phyloP scores from a whole-genome alignment of 1,139 yeast genomes.

The Yamadazyma buinensis region DNA sequence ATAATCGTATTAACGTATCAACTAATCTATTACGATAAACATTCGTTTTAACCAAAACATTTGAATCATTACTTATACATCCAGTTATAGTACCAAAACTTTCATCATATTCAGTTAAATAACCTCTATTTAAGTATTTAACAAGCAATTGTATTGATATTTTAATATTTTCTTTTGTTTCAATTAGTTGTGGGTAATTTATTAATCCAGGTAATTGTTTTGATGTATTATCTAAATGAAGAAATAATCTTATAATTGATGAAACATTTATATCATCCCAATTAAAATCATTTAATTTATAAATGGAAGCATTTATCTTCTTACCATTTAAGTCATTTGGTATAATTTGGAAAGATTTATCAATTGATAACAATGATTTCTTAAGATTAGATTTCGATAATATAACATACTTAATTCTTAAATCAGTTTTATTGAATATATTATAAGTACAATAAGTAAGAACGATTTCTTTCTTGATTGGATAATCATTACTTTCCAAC shows the following conservation, averaged over 20 bases:
- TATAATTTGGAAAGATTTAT: conserved; percentile 26
- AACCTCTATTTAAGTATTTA: conserved; percentile 24
- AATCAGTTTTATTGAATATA: conserved; percentile 45
- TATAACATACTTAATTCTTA: conserved; percentile 35
- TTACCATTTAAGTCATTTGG: conserved; percentile 19
- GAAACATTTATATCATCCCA: conserved; percentile 41
- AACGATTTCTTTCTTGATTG: conserved; percentile 28
- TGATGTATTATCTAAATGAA: conserved; percentile 32
- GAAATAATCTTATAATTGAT: conserved; percentile 28
- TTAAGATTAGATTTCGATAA: conserved; percentile 20
- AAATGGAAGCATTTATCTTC: conserved; percentile 14
- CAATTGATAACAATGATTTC: conserved; percentile 22
- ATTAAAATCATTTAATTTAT: conserved; percentile 6
- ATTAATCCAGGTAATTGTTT: conserved; percentile 34
- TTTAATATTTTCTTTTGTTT: conserved; percentile 15
- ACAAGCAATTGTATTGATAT: conserved; percentile 19
- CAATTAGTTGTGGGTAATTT: conserved; percentile 21
- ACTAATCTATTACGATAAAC: conserved; percentile 33
- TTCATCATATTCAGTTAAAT: conserved; percentile 24
- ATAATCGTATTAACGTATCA: conserved; percentile 27
- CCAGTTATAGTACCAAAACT: conserved; percentile 28
- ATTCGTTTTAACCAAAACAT: conserved; percentile 17
- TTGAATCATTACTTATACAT: conserved; percentile 14
- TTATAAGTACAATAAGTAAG: conserved; percentile 51
- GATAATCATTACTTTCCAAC: not conserved